phyloP scores from a whole-genome alignment of 306 rosid species.

The Dryas alaskensis region DNA sequence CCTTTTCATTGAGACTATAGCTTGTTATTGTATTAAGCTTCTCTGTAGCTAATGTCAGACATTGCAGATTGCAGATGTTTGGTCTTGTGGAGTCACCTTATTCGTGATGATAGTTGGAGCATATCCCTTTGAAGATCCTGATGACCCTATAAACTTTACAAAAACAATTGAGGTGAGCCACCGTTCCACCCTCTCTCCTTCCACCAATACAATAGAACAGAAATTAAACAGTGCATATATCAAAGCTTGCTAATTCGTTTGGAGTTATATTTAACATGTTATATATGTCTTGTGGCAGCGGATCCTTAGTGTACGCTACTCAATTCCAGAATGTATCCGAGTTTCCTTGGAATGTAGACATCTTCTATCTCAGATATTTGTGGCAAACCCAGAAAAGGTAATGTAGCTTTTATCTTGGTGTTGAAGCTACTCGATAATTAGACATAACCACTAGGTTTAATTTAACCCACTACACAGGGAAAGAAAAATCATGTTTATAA shows the following conservation, averaged over 20 bases:
- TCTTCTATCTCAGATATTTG: constrained; percentile 69
- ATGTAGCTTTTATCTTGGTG: not conserved
- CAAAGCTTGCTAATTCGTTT: constrained; percentile 12
- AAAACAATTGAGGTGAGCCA: constrained; percentile 62
- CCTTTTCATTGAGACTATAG: constrained; percentile 6
- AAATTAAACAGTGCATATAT: not conserved
- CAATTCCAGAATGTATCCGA: constrained; percentile 56
- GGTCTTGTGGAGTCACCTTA: constrained; percentile 95
- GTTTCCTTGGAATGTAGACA: constrained; percentile 65
- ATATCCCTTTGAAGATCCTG: constrained; percentile 84
- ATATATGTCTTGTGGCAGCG: constrained; percentile 47
- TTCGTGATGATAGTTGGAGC: constrained; percentile 84
- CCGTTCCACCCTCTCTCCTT: not conserved
- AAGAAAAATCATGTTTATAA: not conserved
- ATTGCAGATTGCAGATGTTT: constrained; percentile 82
- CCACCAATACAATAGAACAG: constrained; percentile 4
- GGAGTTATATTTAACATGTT: constrained; percentile 20
- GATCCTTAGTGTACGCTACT: constrained; percentile 62
- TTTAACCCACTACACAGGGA: not conserved
- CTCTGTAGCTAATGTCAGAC: not conserved
- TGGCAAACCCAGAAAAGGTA: constrained; percentile 76
- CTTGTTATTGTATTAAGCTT: constrained; percentile 3
- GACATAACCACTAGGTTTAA: not conserved
- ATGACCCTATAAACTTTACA: constrained; percentile 66
- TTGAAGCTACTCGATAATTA: not conserved